Evolutionary conservation across 176 grass and related monocot genomes (phyloP), one percentile per base, ranked within the genome.

Genomic region (Avena insularis): DNA sequence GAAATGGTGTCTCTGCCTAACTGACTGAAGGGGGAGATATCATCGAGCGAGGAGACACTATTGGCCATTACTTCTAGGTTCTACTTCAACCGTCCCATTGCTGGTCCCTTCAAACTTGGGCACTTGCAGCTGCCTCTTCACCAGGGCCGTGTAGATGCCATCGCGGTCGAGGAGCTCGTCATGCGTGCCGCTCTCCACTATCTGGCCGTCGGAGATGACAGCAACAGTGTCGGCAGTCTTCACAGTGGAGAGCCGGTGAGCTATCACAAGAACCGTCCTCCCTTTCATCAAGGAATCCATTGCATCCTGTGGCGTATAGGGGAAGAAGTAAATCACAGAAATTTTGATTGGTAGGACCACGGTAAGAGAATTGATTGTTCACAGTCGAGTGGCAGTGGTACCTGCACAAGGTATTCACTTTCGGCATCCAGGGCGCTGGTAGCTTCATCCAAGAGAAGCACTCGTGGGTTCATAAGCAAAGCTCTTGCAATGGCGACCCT

Each of bases 221-320:
- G 97, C 94, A 5, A 99, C 94, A 45, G 80, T 96, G 60, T 99
- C 85, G 1, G 94, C 94, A 20, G 83, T 99, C 85, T 99, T 94
- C 40, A 99, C 97, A 3, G 97, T 99, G n/a, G 94, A 99, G 19
- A 99, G 94, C 68, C 97, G 83, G 73, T 99, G 97, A 45, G 97
- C 97, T 79, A 99, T 99, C 74, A 96, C 97, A 61, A 99, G 97
- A 74, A 99, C 97, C 7, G 97, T 99, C 75, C 97, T 92, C 59
- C 97, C 97, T 87, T 86, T 91, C 94, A 99, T 99, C 76, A 96
- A 82, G 40, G 97, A 99, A 81, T 99, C 97, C 97, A 99, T 99
- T 25, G 97, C 97, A 89, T 99, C 97, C 97, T 99, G 93, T 60
- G 56, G 19, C 53, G 81, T 60, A 36, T 3, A 84, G 6, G 12